Evolutionary conservation across 2,329 filamentous ascomycete genomes (phyloP).

Genomic region (Aspergillus tanneri): DNA sequence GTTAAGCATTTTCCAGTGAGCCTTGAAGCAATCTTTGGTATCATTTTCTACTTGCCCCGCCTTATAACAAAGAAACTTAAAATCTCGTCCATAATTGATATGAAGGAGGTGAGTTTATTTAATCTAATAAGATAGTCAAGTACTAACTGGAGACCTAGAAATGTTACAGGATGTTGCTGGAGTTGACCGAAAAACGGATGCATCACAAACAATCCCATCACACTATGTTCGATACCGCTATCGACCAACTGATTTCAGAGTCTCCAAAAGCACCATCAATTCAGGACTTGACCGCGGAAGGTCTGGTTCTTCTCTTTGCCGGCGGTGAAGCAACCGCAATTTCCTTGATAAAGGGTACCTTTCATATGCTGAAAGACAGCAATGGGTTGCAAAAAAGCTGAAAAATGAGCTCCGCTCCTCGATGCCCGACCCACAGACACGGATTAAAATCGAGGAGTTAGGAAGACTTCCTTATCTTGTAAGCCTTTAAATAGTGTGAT

Average conservation of each 20-base stretch:
- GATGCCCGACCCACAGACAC: background rate
- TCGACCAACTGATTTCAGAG: background rate
- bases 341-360: background rate
- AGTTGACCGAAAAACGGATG: background rate
- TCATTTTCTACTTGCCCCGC: background rate
- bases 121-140: no score
- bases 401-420: background rate
- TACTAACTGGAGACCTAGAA: background rate
- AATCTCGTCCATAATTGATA: background rate
- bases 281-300: background rate
- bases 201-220: background rate
- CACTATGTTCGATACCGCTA: background rate
- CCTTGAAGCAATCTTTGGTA: background rate
- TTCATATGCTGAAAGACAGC: background rate
- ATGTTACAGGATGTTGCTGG: background rate
- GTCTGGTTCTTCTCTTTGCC: background rate
- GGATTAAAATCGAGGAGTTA: background rate
- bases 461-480: background rate
- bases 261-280: background rate
- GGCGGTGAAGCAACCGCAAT: background rate
- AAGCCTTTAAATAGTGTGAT: background rate
- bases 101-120: background rate
- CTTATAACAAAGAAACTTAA: background rate
- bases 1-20: background rate
- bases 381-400: background rate